phyloP scores from a whole-genome alignment of 345 rosid genomes.

The Syzygium aromaticum region DNA sequence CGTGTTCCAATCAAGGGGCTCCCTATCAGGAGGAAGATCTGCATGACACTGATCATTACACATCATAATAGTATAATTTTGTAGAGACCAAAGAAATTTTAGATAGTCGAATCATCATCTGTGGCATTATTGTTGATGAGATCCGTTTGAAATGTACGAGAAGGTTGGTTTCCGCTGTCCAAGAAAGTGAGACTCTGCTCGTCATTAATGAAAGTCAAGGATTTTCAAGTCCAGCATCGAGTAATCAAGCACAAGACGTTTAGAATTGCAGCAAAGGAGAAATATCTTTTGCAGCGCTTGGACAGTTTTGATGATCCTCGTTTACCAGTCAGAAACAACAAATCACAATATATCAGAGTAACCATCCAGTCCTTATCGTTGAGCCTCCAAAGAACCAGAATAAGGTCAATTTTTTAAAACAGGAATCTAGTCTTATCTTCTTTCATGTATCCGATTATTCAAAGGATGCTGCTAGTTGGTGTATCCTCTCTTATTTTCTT shows the following conservation, averaged over 20 bases:
- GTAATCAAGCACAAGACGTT: neutral
- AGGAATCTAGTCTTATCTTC: neutral
- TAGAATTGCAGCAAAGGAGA: neutral
- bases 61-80: neutral
- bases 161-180: neutral
- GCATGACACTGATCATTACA: neutral
- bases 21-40: conserved; percentile 24
- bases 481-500: neutral
- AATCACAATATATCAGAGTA: neutral
- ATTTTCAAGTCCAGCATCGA: neutral
- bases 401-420: neutral
- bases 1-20: conserved; percentile 50
- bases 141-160: neutral
- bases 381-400: neutral
- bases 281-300: neutral
- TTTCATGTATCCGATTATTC: neutral
- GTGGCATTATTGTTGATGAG: neutral
- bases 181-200: neutral
- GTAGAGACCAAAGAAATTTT: neutral
- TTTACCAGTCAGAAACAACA: neutral
- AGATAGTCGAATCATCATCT: neutral
- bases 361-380: neutral
- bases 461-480: neutral
- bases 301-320: neutral
- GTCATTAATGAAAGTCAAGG: neutral